Evolutionary conservation across 805 yeast species (phyloP).

Genomic region (Ogataea ganodermae): DNA sequence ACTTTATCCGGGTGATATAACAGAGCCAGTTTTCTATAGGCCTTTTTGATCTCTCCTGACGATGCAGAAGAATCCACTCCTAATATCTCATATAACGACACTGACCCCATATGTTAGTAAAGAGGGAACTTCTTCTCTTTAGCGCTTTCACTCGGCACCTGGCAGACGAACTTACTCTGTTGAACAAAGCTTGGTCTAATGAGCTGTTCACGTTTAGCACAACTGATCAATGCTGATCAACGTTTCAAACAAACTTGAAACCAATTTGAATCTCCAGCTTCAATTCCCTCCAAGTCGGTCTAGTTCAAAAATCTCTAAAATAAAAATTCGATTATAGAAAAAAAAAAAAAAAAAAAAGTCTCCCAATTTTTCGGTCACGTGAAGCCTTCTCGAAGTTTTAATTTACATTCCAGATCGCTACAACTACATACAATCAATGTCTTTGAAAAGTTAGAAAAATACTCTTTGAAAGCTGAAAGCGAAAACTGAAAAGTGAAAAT

Average conservation of each 20-base stretch:
- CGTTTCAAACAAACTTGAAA: not conserved
- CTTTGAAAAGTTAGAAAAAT: not conserved
- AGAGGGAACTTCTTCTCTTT: not conserved
- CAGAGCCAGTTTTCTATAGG: conserved; percentile 83
- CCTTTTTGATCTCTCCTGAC: conserved; percentile 72
- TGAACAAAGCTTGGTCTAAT: not conserved
- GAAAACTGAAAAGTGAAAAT: conserved; percentile 10
- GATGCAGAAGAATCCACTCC: conserved; percentile 71
- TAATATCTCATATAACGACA: conserved; percentile 58
- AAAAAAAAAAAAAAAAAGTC: conserved; percentile 1
- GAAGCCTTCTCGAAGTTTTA: not conserved
- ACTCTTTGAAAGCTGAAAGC: conserved; percentile 11
- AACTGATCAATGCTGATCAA: not conserved
- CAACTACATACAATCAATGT: not conserved
- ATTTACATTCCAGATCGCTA: not conserved
- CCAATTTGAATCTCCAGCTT: not conserved
- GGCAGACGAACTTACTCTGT: not conserved
- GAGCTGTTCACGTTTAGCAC: not conserved
- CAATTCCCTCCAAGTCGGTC: not conserved
- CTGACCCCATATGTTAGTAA: conserved; percentile 18
- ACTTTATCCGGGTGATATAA: conserved; percentile 90
- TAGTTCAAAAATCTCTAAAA: conserved; percentile 4
- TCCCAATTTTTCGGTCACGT: not conserved
- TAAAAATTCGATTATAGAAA: conserved; percentile 2
- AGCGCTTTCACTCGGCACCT: not conserved